These are phyloP conservation scores for Fusarium bactridioides DNA, from an alignment of 2,329 filamentous ascomycete species.

Conservation along the genomic window DNA sequence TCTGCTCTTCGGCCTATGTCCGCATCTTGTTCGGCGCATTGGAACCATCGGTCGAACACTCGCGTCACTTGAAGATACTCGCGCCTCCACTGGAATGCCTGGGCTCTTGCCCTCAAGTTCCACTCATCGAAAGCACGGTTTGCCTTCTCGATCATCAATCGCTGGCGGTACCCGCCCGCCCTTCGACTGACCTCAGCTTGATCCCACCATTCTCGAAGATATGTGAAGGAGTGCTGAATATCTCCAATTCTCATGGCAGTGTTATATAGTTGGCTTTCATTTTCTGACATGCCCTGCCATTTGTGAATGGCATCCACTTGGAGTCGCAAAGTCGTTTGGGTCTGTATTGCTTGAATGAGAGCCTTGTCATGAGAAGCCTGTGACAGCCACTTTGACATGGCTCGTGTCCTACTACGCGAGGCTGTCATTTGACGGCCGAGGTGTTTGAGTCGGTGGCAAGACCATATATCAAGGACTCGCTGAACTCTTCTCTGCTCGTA, in stretches of 20 bases:
- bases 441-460: slow-evolving; percentile 36
- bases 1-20: slow-evolving; percentile 34
- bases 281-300: slow-evolving; percentile 33
- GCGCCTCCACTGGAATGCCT: slow-evolving; percentile 46
- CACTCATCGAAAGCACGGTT: slow-evolving; percentile 41
- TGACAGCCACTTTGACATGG: slow-evolving; percentile 36
- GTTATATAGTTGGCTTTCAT: neutral
- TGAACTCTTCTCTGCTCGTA: slow-evolving; percentile 33
- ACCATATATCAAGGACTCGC: slow-evolving; percentile 41
- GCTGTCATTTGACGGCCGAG: slow-evolving; percentile 30
- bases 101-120: slow-evolving; percentile 45
- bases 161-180: slow-evolving; percentile 36
- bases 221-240: slow-evolving; percentile 32
- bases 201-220: slow-evolving; percentile 45
- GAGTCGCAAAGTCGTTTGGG: slow-evolving; percentile 20
- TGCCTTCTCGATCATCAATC: slow-evolving; percentile 30
- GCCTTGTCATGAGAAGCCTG: slow-evolving; percentile 19
- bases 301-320: slow-evolving; percentile 27
- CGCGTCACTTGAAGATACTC: slow-evolving; percentile 44
- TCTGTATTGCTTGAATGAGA: slow-evolving; percentile 27
- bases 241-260: slow-evolving; percentile 30
- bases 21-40: slow-evolving; percentile 23
- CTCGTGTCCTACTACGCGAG: slow-evolving; percentile 23
- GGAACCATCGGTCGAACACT: slow-evolving; percentile 44
- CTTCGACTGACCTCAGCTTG: slow-evolving; percentile 40